Evolutionary conservation across 2,329 filamentous ascomycete genomes (phyloP), one percentile per base, ranked within the genome.

Genomic region (Exserohilum rostratum): DNA sequence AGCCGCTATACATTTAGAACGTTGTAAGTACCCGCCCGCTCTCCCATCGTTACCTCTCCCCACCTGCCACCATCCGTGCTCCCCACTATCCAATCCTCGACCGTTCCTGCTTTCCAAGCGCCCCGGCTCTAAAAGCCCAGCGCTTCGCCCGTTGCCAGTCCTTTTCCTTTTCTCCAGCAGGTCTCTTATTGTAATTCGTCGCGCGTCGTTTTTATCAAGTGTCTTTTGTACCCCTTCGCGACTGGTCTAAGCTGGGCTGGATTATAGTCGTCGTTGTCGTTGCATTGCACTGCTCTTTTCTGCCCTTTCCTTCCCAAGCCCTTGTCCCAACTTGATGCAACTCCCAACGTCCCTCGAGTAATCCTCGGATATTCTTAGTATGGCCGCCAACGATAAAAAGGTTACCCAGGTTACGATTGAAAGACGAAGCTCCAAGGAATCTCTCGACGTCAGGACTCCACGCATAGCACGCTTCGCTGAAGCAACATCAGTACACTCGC

Each of bases 391-490:
- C 73, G 70, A 78, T 67, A 78, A 77, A 63, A 77, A 76, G 67
- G 69, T 67, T 61, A 63, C 70, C 55, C 70, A 71, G 66, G 70
- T 78, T 56, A 76, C 72, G 50, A 69, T 79, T 62, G 70, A 73
- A 63, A 73, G 74, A 67, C 74, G 76, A 68, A 74, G 57, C 62
- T 76, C 67, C 63, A 72, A 60, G 74, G 75, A 70, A 46, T 77
- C 76, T n/a, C 68, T 73, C 51, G 79, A 78, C 45, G 68, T 82
- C 61, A 90, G 89, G 78, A 80, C 84, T 34, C 88, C 88, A 58
- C 84, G 90, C 69, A 89, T 88, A 65, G 88, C 90, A 67, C 87
- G 90, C 69, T 93, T 93, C 70, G 89, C 88, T 50, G 90, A 93
- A 80, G 90, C 89, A 39, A 93, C 90, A 27, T 84, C 89, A 25